Evolutionary conservation across 129 eudicot genomes (phyloP).

Genomic region (Escallonia rubra): DNA sequence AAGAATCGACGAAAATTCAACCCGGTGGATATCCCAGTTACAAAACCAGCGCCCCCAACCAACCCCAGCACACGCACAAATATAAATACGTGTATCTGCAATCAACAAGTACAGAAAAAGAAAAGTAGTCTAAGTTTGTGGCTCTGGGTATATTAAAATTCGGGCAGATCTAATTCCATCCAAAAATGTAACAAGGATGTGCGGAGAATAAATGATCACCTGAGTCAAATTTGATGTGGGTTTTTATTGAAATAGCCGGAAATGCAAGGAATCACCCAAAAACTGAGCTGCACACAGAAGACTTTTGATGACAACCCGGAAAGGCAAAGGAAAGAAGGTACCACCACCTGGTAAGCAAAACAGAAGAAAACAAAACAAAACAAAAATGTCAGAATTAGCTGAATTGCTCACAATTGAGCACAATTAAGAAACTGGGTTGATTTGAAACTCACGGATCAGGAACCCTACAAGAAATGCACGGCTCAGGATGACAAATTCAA

Average conservation of each 20-base stretch:
- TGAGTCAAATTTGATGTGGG: background rate
- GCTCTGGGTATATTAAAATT: background rate
- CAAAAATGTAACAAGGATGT: background rate
- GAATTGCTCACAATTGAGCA: background rate
- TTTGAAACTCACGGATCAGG: background rate
- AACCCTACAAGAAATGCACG: background rate
- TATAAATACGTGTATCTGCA: too few relatives aligned
- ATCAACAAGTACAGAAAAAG: background rate
- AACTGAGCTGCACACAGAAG: background rate
- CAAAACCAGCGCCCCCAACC: too few relatives aligned
- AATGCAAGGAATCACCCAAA: background rate
- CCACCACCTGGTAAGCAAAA: background rate
- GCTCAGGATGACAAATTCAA: background rate
- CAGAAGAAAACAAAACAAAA: background rate
- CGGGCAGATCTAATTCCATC: background rate
- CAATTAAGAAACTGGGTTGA: background rate
- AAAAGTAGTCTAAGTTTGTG: background rate
- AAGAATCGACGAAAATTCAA: background rate
- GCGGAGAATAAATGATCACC: background rate
- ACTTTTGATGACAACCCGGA: background rate
- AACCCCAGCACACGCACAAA: too few relatives aligned
- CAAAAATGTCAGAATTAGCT: background rate
- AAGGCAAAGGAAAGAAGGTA: background rate
- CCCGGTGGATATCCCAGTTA: background rate
- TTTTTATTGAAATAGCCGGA: background rate